These are phyloP conservation scores for Boeremia exigua DNA, from an alignment of 2,329 filamentous ascomycete species.

Conservation along the genomic window DNA sequence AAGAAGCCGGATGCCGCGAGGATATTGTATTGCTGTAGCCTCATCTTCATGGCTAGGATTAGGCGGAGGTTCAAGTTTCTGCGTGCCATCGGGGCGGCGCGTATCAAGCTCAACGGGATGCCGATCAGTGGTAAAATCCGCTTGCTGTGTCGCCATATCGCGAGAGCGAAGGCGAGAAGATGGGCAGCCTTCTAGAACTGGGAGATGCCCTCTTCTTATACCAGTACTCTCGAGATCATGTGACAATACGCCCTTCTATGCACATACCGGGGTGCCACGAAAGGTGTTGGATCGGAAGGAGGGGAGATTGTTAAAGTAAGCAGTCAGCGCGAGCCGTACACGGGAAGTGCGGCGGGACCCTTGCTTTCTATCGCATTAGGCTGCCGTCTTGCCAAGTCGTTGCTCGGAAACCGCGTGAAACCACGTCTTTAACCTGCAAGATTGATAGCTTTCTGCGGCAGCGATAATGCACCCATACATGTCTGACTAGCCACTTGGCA, in stretches of 20 bases:
- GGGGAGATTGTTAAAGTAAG: neutral
- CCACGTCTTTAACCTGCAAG: neutral
- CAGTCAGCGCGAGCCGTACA: neutral
- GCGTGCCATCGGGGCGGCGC: neutral
- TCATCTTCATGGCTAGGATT: neutral
- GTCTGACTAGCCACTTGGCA: neutral
- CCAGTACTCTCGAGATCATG: neutral
- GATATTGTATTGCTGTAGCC: conserved; percentile 14
- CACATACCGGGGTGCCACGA: neutral
- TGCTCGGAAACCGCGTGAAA: neutral
- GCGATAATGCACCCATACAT: too few species aligned
- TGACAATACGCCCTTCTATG: neutral
- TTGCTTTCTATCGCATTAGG: neutral
- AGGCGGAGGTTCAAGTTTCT: neutral
- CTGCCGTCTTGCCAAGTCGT: neutral
- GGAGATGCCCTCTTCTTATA: neutral
- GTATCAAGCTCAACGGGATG: conserved; percentile 3
- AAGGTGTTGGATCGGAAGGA: neutral
- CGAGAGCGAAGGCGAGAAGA: neutral
- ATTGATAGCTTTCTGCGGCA: too few species aligned
- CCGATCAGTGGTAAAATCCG: neutral
- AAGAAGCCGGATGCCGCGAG: conserved; percentile 29
- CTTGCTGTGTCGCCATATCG: conserved; percentile 1
- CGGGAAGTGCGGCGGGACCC: neutral
- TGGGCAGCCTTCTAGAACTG: neutral